Evolutionary conservation across 495 filamentous ascomycete species (phyloP).

Genomic region (Xylaria nigripes): DNA sequence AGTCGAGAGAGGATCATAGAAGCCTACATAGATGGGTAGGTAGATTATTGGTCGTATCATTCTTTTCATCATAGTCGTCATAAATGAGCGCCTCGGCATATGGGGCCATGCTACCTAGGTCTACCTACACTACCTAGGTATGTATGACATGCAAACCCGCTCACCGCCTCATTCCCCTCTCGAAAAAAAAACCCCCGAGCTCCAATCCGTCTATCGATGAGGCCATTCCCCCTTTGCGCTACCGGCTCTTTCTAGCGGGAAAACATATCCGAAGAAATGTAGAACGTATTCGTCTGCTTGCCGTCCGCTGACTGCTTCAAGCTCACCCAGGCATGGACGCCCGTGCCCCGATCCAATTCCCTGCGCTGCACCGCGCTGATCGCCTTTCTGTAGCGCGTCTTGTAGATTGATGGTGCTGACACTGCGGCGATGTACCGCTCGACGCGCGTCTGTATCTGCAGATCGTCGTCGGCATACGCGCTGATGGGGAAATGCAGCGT

Average conservation of each 20-base stretch:
- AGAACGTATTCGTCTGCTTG: constrained; percentile 12
- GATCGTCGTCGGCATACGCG: constrained; percentile 1
- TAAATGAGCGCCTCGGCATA: too few species aligned
- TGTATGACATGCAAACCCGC: too few species aligned
- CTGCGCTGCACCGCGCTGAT: constrained; percentile 12
- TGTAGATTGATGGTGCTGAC: not conserved
- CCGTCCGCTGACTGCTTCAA: constrained; percentile 12
- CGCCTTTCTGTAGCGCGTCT: constrained; percentile 2
- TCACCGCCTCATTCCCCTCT: too few species aligned
- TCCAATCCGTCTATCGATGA: too few species aligned
- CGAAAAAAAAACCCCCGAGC: too few species aligned
- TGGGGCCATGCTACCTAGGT: too few species aligned
- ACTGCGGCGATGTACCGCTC: constrained; percentile 5
- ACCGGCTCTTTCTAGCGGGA: not conserved
- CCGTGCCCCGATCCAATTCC: constrained; percentile 6
- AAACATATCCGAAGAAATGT: constrained; percentile 5
- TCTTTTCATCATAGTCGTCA: too few species aligned
- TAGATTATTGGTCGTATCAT: too few species aligned
- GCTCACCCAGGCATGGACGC: constrained; percentile 17
- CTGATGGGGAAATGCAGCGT: constrained; percentile 4
- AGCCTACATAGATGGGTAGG: too few species aligned
- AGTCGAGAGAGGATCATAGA: too few species aligned
- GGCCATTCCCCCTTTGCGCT: not conserved
- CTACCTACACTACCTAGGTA: too few species aligned
- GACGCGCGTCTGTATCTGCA: not conserved